phyloP scores from a whole-genome alignment of 2,329 filamentous ascomycete genomes.

The Calonectria hongkongensis region DNA sequence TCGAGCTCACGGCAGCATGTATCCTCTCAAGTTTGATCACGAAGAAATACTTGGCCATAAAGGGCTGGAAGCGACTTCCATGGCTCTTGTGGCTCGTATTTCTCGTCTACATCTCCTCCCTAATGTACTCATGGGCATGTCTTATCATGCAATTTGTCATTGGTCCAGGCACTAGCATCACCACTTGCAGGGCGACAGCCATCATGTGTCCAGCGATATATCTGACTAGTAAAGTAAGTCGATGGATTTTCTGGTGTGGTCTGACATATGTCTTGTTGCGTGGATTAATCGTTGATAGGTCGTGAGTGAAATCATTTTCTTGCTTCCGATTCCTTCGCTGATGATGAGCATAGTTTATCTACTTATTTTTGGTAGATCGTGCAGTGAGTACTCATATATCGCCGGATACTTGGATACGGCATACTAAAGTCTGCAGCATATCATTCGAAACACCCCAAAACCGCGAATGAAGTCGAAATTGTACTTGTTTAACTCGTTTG shows the following conservation, averaged over 20 bases:
- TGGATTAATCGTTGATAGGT: background rate
- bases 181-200: background rate
- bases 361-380: slow-evolving; percentile 3
- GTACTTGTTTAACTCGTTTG: slow-evolving; percentile 16
- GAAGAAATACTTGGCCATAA: background rate
- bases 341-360: background rate
- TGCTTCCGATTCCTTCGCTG: background rate
- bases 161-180: background rate
- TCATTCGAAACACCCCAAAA: slow-evolving; percentile 1
- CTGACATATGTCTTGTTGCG: too few species aligned
- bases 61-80: background rate
- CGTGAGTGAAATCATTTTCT: background rate
- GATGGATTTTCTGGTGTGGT: background rate
- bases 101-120: slow-evolving; percentile 9
- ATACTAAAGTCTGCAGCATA: background rate
- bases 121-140: background rate
- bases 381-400: background rate
- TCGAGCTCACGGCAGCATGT: slow-evolving; percentile 4
- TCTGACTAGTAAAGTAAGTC: slow-evolving; percentile 3
- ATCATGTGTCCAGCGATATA: slow-evolving; percentile 6
- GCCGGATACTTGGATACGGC: background rate
- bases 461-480: background rate
- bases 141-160: slow-evolving; percentile 4
- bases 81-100: slow-evolving; percentile 5
- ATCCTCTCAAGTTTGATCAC: slow-evolving; percentile 2